Conservation (phyloP, 2,329 filamentous ascomycete genomes). For the Stagonosporopsis tanaceti region DNA sequence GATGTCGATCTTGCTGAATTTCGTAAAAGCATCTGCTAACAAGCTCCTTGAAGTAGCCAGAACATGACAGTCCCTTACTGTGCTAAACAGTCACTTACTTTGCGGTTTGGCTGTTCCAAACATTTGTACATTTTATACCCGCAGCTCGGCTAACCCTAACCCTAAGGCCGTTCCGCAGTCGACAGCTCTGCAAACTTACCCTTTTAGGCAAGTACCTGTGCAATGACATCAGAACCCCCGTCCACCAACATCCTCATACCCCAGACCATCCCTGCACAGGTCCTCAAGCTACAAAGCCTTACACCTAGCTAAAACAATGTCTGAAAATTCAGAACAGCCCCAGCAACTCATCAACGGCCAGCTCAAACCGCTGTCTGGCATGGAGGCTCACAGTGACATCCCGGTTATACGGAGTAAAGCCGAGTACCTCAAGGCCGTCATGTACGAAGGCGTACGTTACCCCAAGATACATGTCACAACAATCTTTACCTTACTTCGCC, state of each 20-base stretch:
- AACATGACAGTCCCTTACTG: background rate
- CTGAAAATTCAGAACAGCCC: conserved; percentile 4
- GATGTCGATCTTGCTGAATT: no score
- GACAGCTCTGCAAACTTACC: conserved; percentile 8
- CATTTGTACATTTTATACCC: background rate
- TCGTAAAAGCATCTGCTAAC: background rate
- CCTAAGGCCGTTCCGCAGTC: background rate
- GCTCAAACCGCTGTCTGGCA: conserved; percentile 8
- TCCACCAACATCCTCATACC: conserved; percentile 1
- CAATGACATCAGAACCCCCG: conserved; percentile 13
- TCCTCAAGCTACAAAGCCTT: background rate
- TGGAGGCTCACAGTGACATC: conserved; percentile 21
- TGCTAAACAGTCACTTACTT: background rate
- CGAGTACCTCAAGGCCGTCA: conserved; percentile 41
- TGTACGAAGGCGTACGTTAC: conserved; percentile 34
- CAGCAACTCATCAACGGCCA: conserved; percentile 19
- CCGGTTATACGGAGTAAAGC: conserved; percentile 35
- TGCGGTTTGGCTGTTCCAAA: background rate
- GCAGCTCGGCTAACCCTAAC: background rate
- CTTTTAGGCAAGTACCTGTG: conserved; percentile 1
- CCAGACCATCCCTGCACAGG: background rate
- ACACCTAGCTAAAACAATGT: background rate
- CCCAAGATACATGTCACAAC: no score
- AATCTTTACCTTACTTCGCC: no score
- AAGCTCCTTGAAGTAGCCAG: background rate